Conservation (phyloP, 495 filamentous ascomycete species). For the Talaromyces proteolyticus region DNA sequence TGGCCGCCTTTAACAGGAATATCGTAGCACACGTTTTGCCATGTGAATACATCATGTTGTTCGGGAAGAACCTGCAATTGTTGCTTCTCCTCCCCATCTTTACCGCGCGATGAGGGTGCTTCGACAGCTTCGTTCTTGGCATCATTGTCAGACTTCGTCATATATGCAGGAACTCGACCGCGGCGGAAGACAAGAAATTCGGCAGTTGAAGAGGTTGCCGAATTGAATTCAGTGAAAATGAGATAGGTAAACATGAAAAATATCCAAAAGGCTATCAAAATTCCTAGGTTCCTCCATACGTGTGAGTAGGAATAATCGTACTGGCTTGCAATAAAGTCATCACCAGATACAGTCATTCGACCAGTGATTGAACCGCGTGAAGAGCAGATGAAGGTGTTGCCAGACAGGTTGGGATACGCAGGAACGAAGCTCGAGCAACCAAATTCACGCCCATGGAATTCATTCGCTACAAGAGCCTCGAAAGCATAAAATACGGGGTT, state of each 20-base stretch:
- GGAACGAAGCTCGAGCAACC: constrained; percentile 41
- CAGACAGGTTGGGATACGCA: constrained; percentile 31
- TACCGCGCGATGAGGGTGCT: neutral
- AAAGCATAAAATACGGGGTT: constrained; percentile 39
- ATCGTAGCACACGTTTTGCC: constrained; percentile 66
- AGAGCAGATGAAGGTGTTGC: constrained; percentile 35
- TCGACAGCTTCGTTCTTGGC: constrained; percentile 23
- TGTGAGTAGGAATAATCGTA: constrained; percentile 50
- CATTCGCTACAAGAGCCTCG: constrained; percentile 41
- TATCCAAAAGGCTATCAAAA: constrained; percentile 54
- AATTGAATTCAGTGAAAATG: constrained; percentile 38
- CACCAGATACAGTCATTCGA: constrained; percentile 37
- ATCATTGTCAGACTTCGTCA: constrained; percentile 36
- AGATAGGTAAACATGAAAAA: constrained; percentile 49
- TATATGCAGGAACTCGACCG: constrained; percentile 15
- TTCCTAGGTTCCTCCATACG: constrained; percentile 61
- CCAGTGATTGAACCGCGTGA: constrained; percentile 44
- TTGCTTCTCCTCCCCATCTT: constrained; percentile 25
- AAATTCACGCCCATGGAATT: constrained; percentile 51
- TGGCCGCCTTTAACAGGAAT: constrained; percentile 56
- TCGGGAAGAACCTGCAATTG: constrained; percentile 31
- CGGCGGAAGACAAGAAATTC: constrained; percentile 31
- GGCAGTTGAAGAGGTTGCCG: constrained; percentile 28
- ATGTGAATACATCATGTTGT: constrained; percentile 61
- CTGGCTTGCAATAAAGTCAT: constrained; percentile 39